Evolutionary conservation across 345 rosid genomes (phyloP).

Genomic region (Ceriops decandra): DNA sequence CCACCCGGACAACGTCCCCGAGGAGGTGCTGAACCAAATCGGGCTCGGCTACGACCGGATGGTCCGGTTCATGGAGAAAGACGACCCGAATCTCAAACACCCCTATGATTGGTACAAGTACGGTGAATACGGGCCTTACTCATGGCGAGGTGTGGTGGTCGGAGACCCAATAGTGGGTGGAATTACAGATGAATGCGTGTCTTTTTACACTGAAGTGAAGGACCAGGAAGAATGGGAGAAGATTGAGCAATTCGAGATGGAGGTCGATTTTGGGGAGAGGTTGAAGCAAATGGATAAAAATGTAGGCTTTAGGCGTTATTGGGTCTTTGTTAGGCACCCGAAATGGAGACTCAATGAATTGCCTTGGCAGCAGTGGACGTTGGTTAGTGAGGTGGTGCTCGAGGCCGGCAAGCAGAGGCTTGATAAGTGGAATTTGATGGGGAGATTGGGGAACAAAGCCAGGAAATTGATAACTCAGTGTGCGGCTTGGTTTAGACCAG

Average conservation of each 20-base stretch:
- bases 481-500: slow-evolving; percentile 96
- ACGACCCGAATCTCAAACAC: slow-evolving; percentile 79
- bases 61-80: slow-evolving; percentile 89
- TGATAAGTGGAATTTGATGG: slow-evolving; percentile 97
- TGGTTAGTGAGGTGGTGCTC: slow-evolving; percentile 76
- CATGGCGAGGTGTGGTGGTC: slow-evolving; percentile 93
- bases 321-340: slow-evolving; percentile 95
- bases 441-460: slow-evolving; percentile 73
- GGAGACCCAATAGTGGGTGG: slow-evolving; percentile 86
- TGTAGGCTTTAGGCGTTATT: slow-evolving; percentile 69
- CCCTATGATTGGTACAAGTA: slow-evolving; percentile 91
- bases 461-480: slow-evolving; percentile 63
- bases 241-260: slow-evolving; percentile 88
- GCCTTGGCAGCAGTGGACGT: slow-evolving; percentile 96
- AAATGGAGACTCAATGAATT: slow-evolving; percentile 68
- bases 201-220: slow-evolving; percentile 58
- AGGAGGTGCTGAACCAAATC: slow-evolving; percentile 69
- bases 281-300: slow-evolving; percentile 53
- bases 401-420: slow-evolving; percentile 73
- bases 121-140: slow-evolving; percentile 90
- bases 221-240: slow-evolving; percentile 79
- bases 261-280: slow-evolving; percentile 58
- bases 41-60: slow-evolving; percentile 88
- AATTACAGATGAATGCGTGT: slow-evolving; percentile 70
- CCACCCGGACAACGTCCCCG: slow-evolving; percentile 75